Conservation (phyloP, 805 yeast genomes). For the Vanderwaltozyma polyspora region DNA sequence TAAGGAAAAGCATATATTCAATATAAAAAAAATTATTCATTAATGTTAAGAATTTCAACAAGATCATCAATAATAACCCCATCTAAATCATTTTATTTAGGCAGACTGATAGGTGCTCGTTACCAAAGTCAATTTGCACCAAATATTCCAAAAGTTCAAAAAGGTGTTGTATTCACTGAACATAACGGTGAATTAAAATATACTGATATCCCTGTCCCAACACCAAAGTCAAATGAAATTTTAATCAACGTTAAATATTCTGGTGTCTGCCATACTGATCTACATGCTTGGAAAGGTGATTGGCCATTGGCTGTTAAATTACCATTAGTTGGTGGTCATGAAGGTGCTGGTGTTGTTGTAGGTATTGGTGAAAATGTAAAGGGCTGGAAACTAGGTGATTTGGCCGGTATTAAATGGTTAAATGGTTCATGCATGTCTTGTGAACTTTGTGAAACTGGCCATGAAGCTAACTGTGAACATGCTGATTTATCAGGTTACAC, state of each 20-base stretch:
- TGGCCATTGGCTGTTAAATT: constrained; percentile 49
- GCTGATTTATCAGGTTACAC: constrained; percentile 48
- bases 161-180: constrained; percentile 41
- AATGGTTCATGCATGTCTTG: constrained; percentile 52
- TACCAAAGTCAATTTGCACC: too few relatives aligned
- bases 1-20: too few relatives aligned
- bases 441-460: constrained; percentile 43
- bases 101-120: constrained; percentile 1
- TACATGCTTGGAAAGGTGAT: constrained; percentile 60
- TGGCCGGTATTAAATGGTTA: constrained; percentile 55
- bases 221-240: constrained; percentile 46
- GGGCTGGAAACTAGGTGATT: constrained; percentile 48
- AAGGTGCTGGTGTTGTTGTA: constrained; percentile 58
- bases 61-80: constrained; percentile 2
- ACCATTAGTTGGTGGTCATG: constrained; percentile 58
- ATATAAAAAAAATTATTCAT: not conserved
- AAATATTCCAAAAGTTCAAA: constrained; percentile 42
- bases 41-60: constrained; percentile 2
- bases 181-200: constrained; percentile 38
- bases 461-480: constrained; percentile 41
- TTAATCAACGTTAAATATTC: constrained; percentile 50
- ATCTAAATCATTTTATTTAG: not conserved
- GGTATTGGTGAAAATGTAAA: constrained; percentile 45
- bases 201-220: constrained; percentile 46
- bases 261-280: constrained; percentile 57